phyloP scores from a whole-genome alignment of 257 asterid genomes.

The Fraxinus anomala region DNA sequence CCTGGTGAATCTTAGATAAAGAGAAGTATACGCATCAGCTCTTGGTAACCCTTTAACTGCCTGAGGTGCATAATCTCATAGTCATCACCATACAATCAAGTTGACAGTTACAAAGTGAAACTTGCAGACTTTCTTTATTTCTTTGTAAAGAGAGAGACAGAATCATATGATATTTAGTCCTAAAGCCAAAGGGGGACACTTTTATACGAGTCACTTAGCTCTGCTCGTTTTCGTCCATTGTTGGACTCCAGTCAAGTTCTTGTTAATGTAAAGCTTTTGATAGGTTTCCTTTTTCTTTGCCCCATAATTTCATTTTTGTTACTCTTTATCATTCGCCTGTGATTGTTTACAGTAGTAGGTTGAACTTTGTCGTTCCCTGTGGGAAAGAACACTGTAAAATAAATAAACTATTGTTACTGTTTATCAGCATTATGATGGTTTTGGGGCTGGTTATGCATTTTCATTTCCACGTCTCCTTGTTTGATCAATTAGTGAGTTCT shows the following conservation, averaged over 20 bases:
- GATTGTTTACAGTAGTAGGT: neutral
- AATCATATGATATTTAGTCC: neutral
- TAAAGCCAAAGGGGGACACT: neutral
- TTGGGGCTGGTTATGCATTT: neutral
- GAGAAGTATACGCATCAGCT: neutral
- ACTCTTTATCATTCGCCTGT: neutral
- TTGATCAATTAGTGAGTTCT: neutral
- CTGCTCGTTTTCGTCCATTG: neutral
- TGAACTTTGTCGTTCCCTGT: neutral
- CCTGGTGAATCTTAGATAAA: constrained; percentile 16
- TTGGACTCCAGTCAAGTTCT: neutral
- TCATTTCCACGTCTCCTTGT: neutral
- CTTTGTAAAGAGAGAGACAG: constrained; percentile 15
- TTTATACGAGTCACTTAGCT: neutral
- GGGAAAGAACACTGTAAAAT: neutral
- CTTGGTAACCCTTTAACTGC: constrained; percentile 1
- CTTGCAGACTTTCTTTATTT: constrained; percentile 9
- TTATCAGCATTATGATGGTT: neutral
- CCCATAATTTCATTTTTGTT: neutral
- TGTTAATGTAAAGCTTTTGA: constrained; percentile 18
- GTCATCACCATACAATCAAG: constrained; percentile 13
- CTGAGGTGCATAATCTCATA: constrained; percentile 1
- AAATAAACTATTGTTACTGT: neutral
- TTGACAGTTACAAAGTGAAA: constrained; percentile 6
- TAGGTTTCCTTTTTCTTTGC: constrained; percentile 17